Base-by-base conservation (phyloP, 352 stramenopile species). In the Phytopythium litorale region DNA sequence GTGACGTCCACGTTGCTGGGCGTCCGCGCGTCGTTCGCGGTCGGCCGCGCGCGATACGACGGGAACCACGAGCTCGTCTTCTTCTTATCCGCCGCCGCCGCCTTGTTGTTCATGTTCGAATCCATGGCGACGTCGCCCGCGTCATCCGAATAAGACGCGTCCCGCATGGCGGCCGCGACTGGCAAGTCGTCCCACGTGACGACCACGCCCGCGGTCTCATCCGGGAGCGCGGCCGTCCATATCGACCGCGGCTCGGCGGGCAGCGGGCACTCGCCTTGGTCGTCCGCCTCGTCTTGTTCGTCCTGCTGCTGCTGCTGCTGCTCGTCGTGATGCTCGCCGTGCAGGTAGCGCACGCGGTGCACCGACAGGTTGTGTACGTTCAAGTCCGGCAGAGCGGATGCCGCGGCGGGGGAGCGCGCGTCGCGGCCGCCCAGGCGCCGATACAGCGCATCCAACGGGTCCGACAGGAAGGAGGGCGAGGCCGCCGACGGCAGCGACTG, bases 171-270 rank as follows among this genome's bases (percentile, higher is more conserved):
- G 18, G 43, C 66, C 19, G 70, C 67, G 8, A 78, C 37, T 16
- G 69, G 69, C 54, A 85, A 73, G 42, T 91, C 79, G 58, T 91
- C 82, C 82, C 82, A 91, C 35, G 78, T 86, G 48, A 86, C 69
- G 7, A 91, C 76, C 6, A 89, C 78, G 53, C 72, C 79, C 8
- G 76, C 75, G 18, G 81, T 68, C 28, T 81, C 70, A 1, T 23
- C 30, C 57, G 59, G 28, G 37, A 30, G 28, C n/a, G 60, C 48
- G 12, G 62, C 52, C 53, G 55, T 42, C 61, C 61, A 70, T 11
- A 45, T 46, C 46, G 43, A 56, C 55, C 51, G 62, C 40, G 54
- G 16, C 21, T 52, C 45, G 19, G 60, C 32, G 3, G 52, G 43
- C 46, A 23, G 30, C 32, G 61, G 42, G n/a, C 72, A 37, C 35